Conservation (phyloP, 495 filamentous ascomycete species). For the Massariosphaeria phaeospora region DNA sequence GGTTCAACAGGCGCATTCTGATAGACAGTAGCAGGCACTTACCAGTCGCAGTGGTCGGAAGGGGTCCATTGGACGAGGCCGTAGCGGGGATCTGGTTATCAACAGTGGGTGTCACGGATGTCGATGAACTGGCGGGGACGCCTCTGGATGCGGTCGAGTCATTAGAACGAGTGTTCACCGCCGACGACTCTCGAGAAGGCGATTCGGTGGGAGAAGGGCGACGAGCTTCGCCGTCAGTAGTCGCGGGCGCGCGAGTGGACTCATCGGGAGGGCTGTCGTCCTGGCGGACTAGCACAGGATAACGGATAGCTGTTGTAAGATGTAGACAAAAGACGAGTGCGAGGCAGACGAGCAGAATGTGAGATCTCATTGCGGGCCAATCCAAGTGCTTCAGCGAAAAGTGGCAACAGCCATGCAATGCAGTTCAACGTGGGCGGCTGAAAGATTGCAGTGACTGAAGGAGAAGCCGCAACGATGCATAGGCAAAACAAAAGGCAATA, state of each 20-base stretch:
- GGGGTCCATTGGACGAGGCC: not conserved
- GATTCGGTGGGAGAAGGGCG: not conserved
- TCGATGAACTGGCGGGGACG: slow-evolving; percentile 1
- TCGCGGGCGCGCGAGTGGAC: not conserved
- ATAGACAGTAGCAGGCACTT: not conserved
- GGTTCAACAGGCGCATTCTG: not conserved
- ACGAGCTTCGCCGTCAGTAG: not conserved
- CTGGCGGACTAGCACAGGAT: slow-evolving; percentile 15
- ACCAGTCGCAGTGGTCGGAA: slow-evolving; percentile 12
- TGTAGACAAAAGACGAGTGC: slow-evolving; percentile 16
- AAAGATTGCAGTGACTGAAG: not conserved
- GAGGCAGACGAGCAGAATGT: slow-evolving; percentile 13
- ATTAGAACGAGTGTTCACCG: slow-evolving; percentile 5
- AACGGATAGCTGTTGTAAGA: not conserved
- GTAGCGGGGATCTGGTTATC: slow-evolving; percentile 1
- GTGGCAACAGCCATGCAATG: slow-evolving; percentile 21
- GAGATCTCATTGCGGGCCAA: slow-evolving; percentile 19
- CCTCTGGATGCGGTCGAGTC: slow-evolving; percentile 1
- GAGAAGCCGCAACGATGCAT: slow-evolving; percentile 1
- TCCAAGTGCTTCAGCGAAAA: not conserved
- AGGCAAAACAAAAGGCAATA: not conserved
- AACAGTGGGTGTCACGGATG: not conserved
- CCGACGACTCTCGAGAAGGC: slow-evolving; percentile 5
- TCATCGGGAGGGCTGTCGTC: slow-evolving; percentile 11
- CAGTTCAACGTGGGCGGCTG: not conserved